These are phyloP conservation scores for Eucalyptus globulus DNA, from an alignment of 345 rosid species.

Conservation along the genomic window DNA sequence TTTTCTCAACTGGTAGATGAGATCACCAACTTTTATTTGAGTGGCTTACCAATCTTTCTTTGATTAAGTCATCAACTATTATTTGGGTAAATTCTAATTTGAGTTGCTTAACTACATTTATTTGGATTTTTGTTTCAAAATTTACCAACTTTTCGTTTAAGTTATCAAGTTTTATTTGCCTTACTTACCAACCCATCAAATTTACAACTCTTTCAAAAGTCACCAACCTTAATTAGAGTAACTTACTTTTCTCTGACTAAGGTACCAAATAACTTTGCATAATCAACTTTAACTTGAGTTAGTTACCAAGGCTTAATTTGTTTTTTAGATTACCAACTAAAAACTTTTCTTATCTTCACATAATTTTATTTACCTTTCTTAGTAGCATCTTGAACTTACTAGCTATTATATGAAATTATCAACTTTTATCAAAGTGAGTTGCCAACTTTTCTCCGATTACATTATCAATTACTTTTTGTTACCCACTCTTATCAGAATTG, in stretches of 20 bases:
- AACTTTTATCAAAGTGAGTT: no score
- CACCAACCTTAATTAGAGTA: neutral
- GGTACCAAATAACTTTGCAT: neutral
- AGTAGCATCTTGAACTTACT: neutral
- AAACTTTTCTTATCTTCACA: neutral
- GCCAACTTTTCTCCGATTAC: neutral
- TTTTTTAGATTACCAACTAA: neutral
- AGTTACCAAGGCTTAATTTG: neutral
- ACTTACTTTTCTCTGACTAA: neutral
- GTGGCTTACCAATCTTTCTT: neutral
- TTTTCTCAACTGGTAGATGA: neutral
- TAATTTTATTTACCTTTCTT: neutral
- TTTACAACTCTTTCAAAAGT: neutral
- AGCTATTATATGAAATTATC: neutral
- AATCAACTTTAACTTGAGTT: neutral
- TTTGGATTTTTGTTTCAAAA: neutral
- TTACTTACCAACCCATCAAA: neutral
- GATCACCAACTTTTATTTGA: neutral
- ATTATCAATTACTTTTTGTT: no score
- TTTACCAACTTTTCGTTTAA: neutral
- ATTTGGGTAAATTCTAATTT: neutral
- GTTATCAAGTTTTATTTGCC: neutral
- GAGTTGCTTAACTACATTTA: neutral
- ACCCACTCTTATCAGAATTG: neutral
- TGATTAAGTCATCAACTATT: neutral